Conservation (phyloP, 2,329 filamentous ascomycete species). For the Calonectria leucothoes region DNA sequence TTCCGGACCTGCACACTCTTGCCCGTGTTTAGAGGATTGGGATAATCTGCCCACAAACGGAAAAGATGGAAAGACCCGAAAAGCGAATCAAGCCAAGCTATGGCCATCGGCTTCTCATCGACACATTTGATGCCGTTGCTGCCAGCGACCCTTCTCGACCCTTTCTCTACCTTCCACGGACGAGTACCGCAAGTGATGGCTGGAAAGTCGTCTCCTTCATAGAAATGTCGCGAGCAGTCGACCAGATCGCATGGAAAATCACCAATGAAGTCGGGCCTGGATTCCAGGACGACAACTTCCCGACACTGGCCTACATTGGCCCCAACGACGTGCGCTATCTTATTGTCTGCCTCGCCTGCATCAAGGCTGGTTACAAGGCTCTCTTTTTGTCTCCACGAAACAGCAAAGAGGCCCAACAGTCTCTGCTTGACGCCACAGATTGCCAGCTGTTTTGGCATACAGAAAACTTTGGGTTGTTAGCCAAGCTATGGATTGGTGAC, state of each 20-base stretch:
- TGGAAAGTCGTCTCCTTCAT: conserved; percentile 1
- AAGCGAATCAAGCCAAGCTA: not conserved
- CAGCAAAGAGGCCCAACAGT: conserved; percentile 42
- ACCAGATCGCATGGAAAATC: not conserved
- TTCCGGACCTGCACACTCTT: not conserved
- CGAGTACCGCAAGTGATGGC: not conserved
- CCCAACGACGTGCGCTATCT: conserved; percentile 51
- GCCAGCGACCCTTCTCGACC: not conserved
- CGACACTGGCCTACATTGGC: conserved; percentile 48
- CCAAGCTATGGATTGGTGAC: not conserved
- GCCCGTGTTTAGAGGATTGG: not conserved
- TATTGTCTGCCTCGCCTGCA: conserved; percentile 51
- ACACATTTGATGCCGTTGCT: conserved; percentile 1
- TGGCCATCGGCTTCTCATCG: not conserved
- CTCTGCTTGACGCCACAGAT: conserved; percentile 40
- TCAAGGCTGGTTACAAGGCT: conserved; percentile 56
- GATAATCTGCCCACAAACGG: too few species aligned
- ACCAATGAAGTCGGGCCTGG: not conserved
- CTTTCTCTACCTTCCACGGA: not conserved
- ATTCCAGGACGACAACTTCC: not conserved
- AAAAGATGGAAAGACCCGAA: not conserved
- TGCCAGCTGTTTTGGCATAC: conserved; percentile 32
- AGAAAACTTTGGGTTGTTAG: not conserved
- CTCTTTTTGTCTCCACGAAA: conserved; percentile 48
- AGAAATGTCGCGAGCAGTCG: not conserved